These are phyloP conservation scores for Hypericum perforatum DNA, from an alignment of 345 rosid species.

Conservation along the genomic window DNA sequence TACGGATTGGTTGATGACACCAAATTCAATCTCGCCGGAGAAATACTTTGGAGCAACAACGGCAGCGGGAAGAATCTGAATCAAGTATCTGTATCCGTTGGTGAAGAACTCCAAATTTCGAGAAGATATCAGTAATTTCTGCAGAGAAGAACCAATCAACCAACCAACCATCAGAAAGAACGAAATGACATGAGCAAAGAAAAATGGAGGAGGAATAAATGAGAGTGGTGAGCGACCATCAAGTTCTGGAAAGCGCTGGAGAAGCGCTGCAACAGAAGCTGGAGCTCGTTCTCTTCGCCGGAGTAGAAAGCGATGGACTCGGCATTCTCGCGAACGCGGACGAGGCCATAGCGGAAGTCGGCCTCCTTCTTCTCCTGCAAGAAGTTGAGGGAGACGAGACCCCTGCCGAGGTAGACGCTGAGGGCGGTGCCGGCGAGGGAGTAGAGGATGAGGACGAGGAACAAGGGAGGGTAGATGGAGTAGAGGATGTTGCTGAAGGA, in stretches of 20 bases:
- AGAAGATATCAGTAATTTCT: slow-evolving; percentile 86
- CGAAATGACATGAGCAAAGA: neutral
- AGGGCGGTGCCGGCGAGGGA: slow-evolving; percentile 82
- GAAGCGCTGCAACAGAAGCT: slow-evolving; percentile 83
- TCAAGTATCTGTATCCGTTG: slow-evolving; percentile 84
- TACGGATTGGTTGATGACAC: slow-evolving; percentile 92
- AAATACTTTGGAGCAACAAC: slow-evolving; percentile 97
- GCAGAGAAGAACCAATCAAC: slow-evolving; percentile 24
- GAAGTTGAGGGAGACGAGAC: slow-evolving; percentile 76
- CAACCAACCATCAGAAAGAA: slow-evolving; percentile 1
- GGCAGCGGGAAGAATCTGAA: slow-evolving; percentile 97
- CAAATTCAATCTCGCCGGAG: slow-evolving; percentile 96
- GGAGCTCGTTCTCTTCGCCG: slow-evolving; percentile 85
- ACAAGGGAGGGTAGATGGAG: slow-evolving; percentile 83
- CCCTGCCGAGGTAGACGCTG: slow-evolving; percentile 84
- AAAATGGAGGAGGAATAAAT: slow-evolving; percentile 6
- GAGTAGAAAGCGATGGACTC: slow-evolving; percentile 93
- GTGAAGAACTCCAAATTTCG: slow-evolving; percentile 97
- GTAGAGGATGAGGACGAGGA: slow-evolving; percentile 66
- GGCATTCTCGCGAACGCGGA: slow-evolving; percentile 92
- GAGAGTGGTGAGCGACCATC: slow-evolving; percentile 41
- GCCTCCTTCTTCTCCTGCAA: slow-evolving; percentile 98
- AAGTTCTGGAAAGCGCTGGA: slow-evolving; percentile 77
- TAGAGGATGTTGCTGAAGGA: slow-evolving; percentile 91
- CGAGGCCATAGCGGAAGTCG: slow-evolving; percentile 93